A percentile compares a stretch with the other conserved stretches of the same genome.
These are phyloP conservation scores for Talaromyces amestolkiae DNA, from an alignment of 2,329 filamentous ascomycete genomes.

Conservation along the genomic window DNA sequence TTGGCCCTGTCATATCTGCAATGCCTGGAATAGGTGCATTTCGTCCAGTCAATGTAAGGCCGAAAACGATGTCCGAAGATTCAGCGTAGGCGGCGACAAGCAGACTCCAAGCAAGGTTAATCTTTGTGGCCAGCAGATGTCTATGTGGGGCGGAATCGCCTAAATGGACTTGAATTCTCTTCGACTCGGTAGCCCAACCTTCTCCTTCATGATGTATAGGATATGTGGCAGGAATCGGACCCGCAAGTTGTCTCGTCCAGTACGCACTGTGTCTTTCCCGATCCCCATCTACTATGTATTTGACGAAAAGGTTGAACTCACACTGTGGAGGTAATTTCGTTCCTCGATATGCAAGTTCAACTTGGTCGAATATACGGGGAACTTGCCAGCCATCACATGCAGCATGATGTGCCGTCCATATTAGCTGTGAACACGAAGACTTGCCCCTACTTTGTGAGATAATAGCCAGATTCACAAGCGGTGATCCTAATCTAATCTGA, in stretches of 20 bases:
- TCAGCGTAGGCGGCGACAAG: constrained; percentile 32
- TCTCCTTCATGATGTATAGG: constrained; percentile 48
- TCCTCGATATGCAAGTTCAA: constrained; percentile 24
- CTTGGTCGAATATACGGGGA: constrained; percentile 36
- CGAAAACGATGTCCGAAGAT: constrained; percentile 42
- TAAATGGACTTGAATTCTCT: background rate
- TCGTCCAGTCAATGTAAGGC: constrained; percentile 41
- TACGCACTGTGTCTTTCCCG: constrained; percentile 37
- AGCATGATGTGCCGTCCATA: constrained; percentile 50
- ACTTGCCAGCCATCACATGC: constrained; percentile 53
- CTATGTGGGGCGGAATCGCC: background rate
- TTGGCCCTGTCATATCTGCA: constrained; percentile 41
- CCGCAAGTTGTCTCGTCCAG: constrained; percentile 50
- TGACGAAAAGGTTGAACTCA: constrained; percentile 47
- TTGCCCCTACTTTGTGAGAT: background rate
- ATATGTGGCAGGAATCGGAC: constrained; percentile 46
- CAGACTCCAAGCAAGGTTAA: constrained; percentile 37
- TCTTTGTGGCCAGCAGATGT: constrained; percentile 18
- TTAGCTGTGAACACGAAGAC: constrained; percentile 35
- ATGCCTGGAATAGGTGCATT: constrained; percentile 38
- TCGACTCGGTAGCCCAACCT: constrained; percentile 22
- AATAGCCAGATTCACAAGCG: background rate
- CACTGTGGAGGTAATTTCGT: constrained; percentile 11
- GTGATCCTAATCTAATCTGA: background rate
- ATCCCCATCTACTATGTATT: constrained; percentile 39